phyloP scores from a whole-genome alignment of 371 early-diverging fungal genomes.

The Mortierella sp. region DNA sequence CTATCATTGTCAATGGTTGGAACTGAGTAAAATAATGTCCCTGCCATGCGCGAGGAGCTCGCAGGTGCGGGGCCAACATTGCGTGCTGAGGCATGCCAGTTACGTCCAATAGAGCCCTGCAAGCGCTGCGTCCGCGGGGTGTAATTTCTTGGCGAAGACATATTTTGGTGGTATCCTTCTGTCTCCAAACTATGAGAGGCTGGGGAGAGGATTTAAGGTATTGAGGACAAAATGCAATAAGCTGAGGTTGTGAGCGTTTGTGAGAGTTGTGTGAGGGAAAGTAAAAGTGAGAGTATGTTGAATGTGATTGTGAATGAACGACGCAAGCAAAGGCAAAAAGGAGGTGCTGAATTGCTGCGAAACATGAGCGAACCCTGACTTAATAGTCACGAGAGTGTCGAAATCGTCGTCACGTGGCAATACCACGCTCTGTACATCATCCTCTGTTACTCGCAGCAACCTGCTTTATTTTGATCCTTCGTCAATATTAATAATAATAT shows the following conservation, averaged over 20 bases:
- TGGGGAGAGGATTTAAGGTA: too few species aligned
- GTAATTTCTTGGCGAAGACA: slow-evolving; percentile 24
- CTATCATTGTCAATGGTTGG: slow-evolving; percentile 47
- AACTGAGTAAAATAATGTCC: slow-evolving; percentile 53
- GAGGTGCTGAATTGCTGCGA: background rate
- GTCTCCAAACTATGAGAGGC: too few species aligned
- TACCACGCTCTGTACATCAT: too few species aligned
- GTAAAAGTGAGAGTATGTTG: background rate
- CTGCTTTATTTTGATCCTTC: too few species aligned
- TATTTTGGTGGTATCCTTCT: background rate
- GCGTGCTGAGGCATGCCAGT: slow-evolving; percentile 33
- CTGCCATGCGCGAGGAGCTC: slow-evolving; percentile 41
- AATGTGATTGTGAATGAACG: background rate
- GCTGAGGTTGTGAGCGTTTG: background rate
- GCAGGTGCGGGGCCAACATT: slow-evolving; percentile 12
- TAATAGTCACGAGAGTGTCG: too few species aligned
- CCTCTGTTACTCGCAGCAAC: too few species aligned
- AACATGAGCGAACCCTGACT: too few species aligned
- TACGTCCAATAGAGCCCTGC: slow-evolving; percentile 27
- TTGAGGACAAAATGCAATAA: background rate
- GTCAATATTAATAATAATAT: too few species aligned
- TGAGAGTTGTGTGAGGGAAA: background rate
- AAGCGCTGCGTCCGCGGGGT: slow-evolving; percentile 19
- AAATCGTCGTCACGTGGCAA: too few species aligned
- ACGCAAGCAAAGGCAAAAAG: slow-evolving; percentile 1